These are phyloP conservation scores for Fusarium sp. DNA, from an alignment of 2,329 filamentous ascomycete species.

Conservation along the genomic window DNA sequence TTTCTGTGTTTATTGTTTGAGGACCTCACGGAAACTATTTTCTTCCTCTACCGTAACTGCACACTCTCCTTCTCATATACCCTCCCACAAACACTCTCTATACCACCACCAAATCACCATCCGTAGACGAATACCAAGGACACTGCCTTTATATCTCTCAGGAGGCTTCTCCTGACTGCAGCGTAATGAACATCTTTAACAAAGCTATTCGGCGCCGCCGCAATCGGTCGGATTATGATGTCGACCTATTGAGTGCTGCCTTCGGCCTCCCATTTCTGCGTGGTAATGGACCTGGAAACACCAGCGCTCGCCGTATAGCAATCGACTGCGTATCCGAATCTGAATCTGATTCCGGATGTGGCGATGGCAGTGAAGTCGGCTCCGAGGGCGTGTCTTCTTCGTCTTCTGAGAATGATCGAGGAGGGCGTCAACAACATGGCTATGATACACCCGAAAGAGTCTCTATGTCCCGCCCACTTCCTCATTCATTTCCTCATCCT, in stretches of 20 bases:
- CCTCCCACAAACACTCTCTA: not conserved
- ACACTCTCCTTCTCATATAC: slow-evolving; percentile 8
- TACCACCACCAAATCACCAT: not conserved
- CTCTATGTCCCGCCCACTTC: not conserved
- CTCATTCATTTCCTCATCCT: not conserved
- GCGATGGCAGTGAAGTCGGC: not conserved
- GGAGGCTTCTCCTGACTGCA: not conserved
- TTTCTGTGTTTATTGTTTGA: not conserved
- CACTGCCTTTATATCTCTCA: not conserved
- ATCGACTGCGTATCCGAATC: slow-evolving; percentile 10
- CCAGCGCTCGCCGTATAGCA: slow-evolving; percentile 1
- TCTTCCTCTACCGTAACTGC: not conserved
- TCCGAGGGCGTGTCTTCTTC: slow-evolving; percentile 6
- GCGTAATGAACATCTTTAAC: slow-evolving; percentile 34
- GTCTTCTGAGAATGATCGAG: slow-evolving; percentile 5
- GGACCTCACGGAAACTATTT: not conserved
- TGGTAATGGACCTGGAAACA: slow-evolving; percentile 4
- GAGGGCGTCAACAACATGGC: not conserved
- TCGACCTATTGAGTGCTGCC: slow-evolving; percentile 41
- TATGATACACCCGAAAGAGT: not conserved
- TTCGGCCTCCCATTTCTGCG: slow-evolving; percentile 40
- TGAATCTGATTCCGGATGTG: not conserved
- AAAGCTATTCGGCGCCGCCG: slow-evolving; percentile 18
- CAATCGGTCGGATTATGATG: slow-evolving; percentile 16
- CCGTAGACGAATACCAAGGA: not conserved